Evolutionary conservation across 2,329 filamentous ascomycete species (phyloP).

Genomic region (Juglanconis oblonga): DNA sequence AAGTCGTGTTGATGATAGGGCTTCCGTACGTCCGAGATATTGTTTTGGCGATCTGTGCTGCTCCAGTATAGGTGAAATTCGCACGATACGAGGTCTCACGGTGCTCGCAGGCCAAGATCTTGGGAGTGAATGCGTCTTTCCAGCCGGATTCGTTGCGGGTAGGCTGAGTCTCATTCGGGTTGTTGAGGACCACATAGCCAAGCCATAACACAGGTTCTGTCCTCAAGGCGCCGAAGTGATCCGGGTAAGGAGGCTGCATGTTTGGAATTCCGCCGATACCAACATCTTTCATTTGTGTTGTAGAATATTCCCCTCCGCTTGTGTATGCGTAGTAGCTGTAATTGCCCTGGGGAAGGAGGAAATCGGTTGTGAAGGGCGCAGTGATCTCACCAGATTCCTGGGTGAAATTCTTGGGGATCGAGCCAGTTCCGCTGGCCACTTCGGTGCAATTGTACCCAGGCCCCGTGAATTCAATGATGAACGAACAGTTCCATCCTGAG

Average conservation of each 20-base stretch:
- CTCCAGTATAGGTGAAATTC: constrained; percentile 31
- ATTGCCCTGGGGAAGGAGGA: constrained; percentile 31
- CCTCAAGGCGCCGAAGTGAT: constrained; percentile 34
- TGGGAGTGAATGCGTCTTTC: constrained; percentile 31
- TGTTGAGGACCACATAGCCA: constrained; percentile 28
- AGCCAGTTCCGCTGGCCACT: constrained; percentile 28
- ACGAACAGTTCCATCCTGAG: constrained; percentile 38
- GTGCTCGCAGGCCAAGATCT: constrained; percentile 36
- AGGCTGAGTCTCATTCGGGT: constrained; percentile 22
- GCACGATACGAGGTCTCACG: constrained; percentile 34
- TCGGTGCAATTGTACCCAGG: constrained; percentile 39
- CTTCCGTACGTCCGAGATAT: constrained; percentile 24
- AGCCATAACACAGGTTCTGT: constrained; percentile 39
- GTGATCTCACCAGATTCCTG: constrained; percentile 26
- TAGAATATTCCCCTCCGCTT: constrained; percentile 32
- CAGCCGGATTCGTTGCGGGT: constrained; percentile 25
- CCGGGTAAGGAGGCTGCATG: constrained; percentile 25
- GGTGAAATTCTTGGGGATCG: constrained; percentile 22
- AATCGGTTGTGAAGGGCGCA: constrained; percentile 30
- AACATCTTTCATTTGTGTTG: constrained; percentile 27
- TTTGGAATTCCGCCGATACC: constrained; percentile 30
- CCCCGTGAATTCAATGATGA: constrained; percentile 32
- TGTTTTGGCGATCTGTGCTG: constrained; percentile 27
- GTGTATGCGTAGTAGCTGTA: constrained; percentile 32
- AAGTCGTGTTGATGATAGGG: constrained; percentile 34